A percentile compares a stretch with the other conserved stretches of the same genome.
Evolutionary conservation across 108 stramenopile species (phyloP).

Genomic region (Asterionellopsis glacialis): DNA sequence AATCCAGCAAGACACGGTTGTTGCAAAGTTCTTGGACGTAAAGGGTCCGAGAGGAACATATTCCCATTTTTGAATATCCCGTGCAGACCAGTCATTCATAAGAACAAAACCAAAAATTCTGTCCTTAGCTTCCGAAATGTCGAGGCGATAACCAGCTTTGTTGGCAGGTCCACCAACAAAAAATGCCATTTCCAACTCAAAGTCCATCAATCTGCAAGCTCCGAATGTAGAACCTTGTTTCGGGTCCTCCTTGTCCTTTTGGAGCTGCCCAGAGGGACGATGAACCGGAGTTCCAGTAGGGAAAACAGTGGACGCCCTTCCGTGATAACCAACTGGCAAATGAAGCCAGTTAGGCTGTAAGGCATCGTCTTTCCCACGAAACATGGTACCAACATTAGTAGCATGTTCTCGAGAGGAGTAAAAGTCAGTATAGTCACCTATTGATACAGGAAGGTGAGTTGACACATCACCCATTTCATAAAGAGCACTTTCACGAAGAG

Average conservation of each 20-base stretch:
- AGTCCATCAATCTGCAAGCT: constrained; percentile 78
- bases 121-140: constrained; percentile 70
- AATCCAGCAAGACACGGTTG: constrained; percentile 89
- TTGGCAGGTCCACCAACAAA: constrained; percentile 78
- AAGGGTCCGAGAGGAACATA: constrained; percentile 95
- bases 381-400: constrained; percentile 91
- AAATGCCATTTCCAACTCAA: constrained; percentile 90
- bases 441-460: constrained; percentile 74
- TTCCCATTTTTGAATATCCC: constrained; percentile 89
- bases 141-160: constrained; percentile 21
- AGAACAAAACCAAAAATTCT: constrained; percentile 90
- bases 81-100: constrained; percentile 93
- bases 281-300: constrained; percentile 38
- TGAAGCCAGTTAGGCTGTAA: constrained; percentile 92
- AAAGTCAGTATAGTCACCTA: constrained; percentile 93
- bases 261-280: constrained; percentile 87
- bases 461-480: constrained; percentile 32
- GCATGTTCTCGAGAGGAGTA: constrained; percentile 92
- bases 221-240: constrained; percentile 69
- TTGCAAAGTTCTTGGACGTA: constrained; percentile 89
- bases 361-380: constrained; percentile 89
- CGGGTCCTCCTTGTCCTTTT: constrained; percentile 67
- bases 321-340: constrained; percentile 92
- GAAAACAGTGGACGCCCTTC: constrained; percentile 70
- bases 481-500: constrained; percentile 39